Evolutionary conservation across 2,329 filamentous ascomycete species (phyloP).

Genomic region (Alternaria tenuissima): DNA sequence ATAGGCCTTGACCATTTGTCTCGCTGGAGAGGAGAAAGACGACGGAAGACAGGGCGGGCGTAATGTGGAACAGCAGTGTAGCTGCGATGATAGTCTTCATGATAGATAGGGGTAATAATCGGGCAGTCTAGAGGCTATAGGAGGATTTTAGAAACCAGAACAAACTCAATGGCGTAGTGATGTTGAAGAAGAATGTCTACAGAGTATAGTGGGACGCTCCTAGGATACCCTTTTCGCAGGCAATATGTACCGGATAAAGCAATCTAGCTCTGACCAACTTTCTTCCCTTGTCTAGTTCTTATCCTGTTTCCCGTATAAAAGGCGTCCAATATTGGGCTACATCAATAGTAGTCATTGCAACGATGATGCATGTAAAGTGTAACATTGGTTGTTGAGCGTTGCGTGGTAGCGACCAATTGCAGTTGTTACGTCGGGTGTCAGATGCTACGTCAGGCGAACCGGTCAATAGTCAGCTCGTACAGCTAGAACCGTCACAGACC

Average conservation of each 20-base stretch:
- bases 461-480: neutral
- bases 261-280: neutral
- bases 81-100: neutral
- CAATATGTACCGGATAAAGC: neutral
- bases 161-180: neutral
- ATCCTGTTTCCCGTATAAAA: neutral
- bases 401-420: neutral
- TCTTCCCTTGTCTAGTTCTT: neutral
- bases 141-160: neutral
- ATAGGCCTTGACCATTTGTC: conserved; percentile 19
- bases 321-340: neutral
- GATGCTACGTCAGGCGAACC: neutral
- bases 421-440: neutral
- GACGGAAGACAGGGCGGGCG: conserved; percentile 16
- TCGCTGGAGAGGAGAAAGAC: conserved; percentile 28
- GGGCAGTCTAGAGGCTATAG: neutral
- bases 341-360: conserved; percentile 1
- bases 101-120: neutral
- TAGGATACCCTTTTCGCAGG: neutral
- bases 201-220: neutral
- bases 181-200: neutral
- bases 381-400: neutral
- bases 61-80: neutral
- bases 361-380: neutral
- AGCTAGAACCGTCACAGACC: neutral